Percentiles rank a stretch among this genome's conserved stretches.
phyloP scores from a whole-genome alignment of 1,139 yeast species.

The Yamadazyma aaseri region DNA sequence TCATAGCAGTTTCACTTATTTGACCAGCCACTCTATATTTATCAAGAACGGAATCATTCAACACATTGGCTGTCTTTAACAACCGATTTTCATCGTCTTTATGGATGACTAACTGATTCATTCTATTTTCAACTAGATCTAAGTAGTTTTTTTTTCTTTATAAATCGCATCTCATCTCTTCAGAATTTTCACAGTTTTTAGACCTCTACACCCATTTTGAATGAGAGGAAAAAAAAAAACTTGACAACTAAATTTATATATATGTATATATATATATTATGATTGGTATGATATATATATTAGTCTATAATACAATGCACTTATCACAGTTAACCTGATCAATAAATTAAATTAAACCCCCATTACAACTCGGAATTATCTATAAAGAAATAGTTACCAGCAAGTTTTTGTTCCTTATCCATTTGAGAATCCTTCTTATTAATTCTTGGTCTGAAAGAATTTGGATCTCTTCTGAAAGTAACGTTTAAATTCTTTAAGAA shows the following conservation, averaged over 20 bases:
- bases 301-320: slow-evolving; percentile 2
- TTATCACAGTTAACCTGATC: slow-evolving; percentile 3
- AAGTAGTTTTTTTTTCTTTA: neutral
- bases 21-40: slow-evolving; percentile 91
- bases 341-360: slow-evolving; percentile 2
- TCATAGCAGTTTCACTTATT: slow-evolving; percentile 82
- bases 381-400: slow-evolving; percentile 94
- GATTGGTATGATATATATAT: slow-evolving; percentile 2
- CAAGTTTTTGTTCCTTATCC: slow-evolving; percentile 93
- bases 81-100: slow-evolving; percentile 73
- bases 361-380: slow-evolving; percentile 50
- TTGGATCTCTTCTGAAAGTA: slow-evolving; percentile 98
- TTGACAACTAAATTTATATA: slow-evolving; percentile 1
- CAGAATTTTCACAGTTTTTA: neutral
- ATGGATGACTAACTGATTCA: slow-evolving; percentile 57
- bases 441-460: slow-evolving; percentile 96
- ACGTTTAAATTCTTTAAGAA: slow-evolving; percentile 96
- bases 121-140: slow-evolving; percentile 2
- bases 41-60: slow-evolving; percentile 61
- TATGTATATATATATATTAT: too few relatives aligned
- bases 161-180: slow-evolving; percentile 5
- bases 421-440: slow-evolving; percentile 96
- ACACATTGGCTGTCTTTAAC: slow-evolving; percentile 69
- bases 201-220: too few relatives aligned
- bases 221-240: too few relatives aligned